These are phyloP conservation scores for Pseudopithomyces chartarum DNA, from an alignment of 2,329 filamentous ascomycete species.

Conservation along the genomic window DNA sequence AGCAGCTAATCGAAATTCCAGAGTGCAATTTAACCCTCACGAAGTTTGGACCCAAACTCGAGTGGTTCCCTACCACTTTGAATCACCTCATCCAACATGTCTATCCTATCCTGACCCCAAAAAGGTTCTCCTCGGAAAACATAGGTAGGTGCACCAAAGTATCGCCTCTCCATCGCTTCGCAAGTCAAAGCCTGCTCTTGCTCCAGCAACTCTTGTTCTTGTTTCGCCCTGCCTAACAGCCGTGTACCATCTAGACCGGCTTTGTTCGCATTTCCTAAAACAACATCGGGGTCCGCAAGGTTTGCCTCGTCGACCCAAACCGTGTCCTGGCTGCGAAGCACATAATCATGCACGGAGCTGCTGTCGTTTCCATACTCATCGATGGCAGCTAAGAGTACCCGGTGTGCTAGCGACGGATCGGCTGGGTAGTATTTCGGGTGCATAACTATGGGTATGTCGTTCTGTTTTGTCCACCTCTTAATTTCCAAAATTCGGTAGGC, in stretches of 20 bases:
- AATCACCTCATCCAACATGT: slow-evolving; percentile 28
- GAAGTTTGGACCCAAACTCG: no score
- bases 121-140: slow-evolving; percentile 25
- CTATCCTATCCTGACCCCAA: slow-evolving; percentile 32
- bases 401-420: slow-evolving; percentile 37
- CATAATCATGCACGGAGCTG: slow-evolving; percentile 10
- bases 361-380: slow-evolving; percentile 11
- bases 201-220: slow-evolving; percentile 4
- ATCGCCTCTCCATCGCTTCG: not conserved
- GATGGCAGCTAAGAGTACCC: slow-evolving; percentile 28
- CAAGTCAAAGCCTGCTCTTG: not conserved
- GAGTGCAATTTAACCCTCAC: no score
- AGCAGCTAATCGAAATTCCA: no score
- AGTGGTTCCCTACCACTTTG: slow-evolving; percentile 19
- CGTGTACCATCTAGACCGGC: slow-evolving; percentile 5
- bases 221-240: slow-evolving; percentile 4
- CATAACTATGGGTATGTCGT: slow-evolving; percentile 30
- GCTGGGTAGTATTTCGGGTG: slow-evolving; percentile 20
- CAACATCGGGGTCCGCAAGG: slow-evolving; percentile 6
- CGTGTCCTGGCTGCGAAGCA: slow-evolving; percentile 5
- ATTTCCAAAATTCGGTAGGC: slow-evolving; percentile 30
- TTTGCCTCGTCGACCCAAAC: slow-evolving; percentile 14
- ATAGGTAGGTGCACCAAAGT: slow-evolving; percentile 30
- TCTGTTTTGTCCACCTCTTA: slow-evolving; percentile 31
- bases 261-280: slow-evolving; percentile 1